Evolutionary conservation across 106 monocot species (phyloP).

Genomic region (Vanilla planifolia): DNA sequence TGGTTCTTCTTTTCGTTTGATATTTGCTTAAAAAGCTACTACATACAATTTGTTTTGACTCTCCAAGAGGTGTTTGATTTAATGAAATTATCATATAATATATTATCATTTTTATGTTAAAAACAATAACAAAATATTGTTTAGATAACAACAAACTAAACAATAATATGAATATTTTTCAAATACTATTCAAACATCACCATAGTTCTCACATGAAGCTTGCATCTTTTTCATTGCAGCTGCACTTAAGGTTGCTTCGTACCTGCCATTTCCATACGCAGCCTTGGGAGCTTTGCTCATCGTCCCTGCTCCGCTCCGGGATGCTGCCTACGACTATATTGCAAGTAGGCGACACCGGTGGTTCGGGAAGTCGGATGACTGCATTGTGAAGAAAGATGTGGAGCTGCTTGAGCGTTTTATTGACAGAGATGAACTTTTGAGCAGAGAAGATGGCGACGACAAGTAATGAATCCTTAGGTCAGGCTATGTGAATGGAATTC

Average conservation of each 20-base stretch:
- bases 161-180: no score
- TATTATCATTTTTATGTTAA: no score
- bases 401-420: constrained; percentile 72
- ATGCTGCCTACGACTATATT: constrained; percentile 58
- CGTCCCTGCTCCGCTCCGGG: constrained; percentile 55
- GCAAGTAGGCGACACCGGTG: constrained; percentile 58
- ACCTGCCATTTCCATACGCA: constrained; percentile 68
- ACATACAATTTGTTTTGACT: no score
- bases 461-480: no score
- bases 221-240: constrained; percentile 24
- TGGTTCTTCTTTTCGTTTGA: no score
- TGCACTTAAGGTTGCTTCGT: constrained; percentile 65
- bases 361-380: constrained; percentile 68
- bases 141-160: no score
- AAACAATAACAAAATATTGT: no score
- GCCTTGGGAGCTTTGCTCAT: constrained; percentile 38
- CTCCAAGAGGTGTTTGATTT: no score
- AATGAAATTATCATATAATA: no score
- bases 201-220: neutral
- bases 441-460: constrained; percentile 12
- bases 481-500: no score
- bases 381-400: constrained; percentile 55
- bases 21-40: no score
- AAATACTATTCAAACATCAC: no score
- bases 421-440: constrained; percentile 69